Percentiles rank a stretch among this genome's conserved stretches.
Evolutionary conservation across 2,329 filamentous ascomycete species (phyloP).

Genomic region (Ceratocystis smalleyi): DNA sequence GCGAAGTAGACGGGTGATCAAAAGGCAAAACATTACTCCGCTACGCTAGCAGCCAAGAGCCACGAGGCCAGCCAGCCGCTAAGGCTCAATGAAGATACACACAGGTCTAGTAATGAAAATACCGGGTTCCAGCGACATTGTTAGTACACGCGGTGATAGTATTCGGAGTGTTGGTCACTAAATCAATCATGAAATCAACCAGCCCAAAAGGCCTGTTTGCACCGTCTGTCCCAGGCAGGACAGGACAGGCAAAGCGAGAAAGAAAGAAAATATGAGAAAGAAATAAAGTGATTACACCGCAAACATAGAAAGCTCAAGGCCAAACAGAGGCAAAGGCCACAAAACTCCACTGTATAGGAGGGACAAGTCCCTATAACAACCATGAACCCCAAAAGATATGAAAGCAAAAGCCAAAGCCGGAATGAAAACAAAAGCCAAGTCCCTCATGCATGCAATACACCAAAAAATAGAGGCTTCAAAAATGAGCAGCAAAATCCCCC

Average conservation of each 20-base stretch:
- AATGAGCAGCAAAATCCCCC: slow-evolving; percentile 1
- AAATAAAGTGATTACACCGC: not conserved
- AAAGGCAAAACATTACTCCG: no score
- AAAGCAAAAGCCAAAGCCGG: not conserved
- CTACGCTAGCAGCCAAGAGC: no score
- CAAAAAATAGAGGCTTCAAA: slow-evolving; percentile 4
- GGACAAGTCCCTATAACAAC: slow-evolving; percentile 9
- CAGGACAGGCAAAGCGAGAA: not conserved
- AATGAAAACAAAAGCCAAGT: slow-evolving; percentile 8
- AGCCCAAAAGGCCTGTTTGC: not conserved
- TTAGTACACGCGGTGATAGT: not conserved
- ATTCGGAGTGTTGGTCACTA: not conserved
- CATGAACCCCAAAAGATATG: slow-evolving; percentile 1
- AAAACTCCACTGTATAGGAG: slow-evolving; percentile 14
- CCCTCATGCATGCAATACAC: slow-evolving; percentile 14
- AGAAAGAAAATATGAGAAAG: not conserved
- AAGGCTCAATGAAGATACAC: no score
- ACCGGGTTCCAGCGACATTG: not conserved
- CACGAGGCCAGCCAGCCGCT: no score
- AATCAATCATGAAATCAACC: not conserved
- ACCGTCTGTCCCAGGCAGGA: no score
- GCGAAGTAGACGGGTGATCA: no score
- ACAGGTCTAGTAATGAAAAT: no score
- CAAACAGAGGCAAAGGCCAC: not conserved
- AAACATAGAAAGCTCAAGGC: no score